phyloP scores from a whole-genome alignment of 768 basidiomycete genomes.

The Chalciporus pseudorubinellus region DNA sequence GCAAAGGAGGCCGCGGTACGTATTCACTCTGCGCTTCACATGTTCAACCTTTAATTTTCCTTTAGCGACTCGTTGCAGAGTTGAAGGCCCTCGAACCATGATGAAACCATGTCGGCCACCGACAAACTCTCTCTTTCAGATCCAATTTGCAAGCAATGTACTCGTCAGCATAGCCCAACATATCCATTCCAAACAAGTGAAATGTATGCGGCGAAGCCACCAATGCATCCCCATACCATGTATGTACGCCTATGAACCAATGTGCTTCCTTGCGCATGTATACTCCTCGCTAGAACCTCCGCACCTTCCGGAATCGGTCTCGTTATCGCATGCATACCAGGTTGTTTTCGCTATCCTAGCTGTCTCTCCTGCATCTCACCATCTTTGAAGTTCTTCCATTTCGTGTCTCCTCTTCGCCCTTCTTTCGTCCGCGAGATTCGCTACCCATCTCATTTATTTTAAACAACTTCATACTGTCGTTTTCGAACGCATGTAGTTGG shows the following conservation, averaged over 20 bases:
- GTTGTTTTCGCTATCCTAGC: slow-evolving; percentile 27
- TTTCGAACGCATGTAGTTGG: neutral
- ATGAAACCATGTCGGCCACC: slow-evolving; percentile 9
- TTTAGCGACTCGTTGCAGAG: slow-evolving; percentile 63
- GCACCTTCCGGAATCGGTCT: slow-evolving; percentile 8
- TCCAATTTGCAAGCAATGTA: slow-evolving; percentile 27
- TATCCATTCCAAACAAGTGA: slow-evolving; percentile 20
- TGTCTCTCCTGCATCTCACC: slow-evolving; percentile 18
- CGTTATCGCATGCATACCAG: slow-evolving; percentile 20
- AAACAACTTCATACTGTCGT: slow-evolving; percentile 2
- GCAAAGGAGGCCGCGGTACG: slow-evolving; percentile 57
- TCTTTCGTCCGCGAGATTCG: slow-evolving; percentile 10
- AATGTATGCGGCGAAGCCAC: slow-evolving; percentile 28
- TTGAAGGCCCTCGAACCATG: slow-evolving; percentile 49
- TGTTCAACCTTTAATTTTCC: neutral
- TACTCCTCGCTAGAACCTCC: slow-evolving; percentile 21
- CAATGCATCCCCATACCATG: slow-evolving; percentile 24
- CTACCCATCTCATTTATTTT: slow-evolving; percentile 5
- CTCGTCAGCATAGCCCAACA: slow-evolving; percentile 20
- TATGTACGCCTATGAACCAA: slow-evolving; percentile 31
- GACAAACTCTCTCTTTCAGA: slow-evolving; percentile 7
- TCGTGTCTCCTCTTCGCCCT: neutral
- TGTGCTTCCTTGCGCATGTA: slow-evolving; percentile 22
- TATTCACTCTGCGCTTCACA: neutral
- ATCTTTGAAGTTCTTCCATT: neutral